These are phyloP conservation scores for Aspergillus leporis DNA, from an alignment of 495 filamentous ascomycete species.

Conservation along the genomic window DNA sequence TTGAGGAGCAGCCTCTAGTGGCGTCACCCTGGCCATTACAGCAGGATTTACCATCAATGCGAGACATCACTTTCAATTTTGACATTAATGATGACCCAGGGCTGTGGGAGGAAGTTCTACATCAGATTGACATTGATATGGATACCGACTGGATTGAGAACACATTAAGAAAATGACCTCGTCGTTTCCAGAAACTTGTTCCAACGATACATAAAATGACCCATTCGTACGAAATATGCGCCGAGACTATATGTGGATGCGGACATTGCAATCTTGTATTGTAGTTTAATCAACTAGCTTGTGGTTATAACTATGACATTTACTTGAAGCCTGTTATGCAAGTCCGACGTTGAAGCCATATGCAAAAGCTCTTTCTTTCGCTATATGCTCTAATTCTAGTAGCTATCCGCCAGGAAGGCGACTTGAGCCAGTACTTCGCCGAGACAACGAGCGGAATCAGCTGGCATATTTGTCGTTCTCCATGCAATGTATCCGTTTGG, in stretches of 20 bases:
- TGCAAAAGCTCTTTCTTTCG: not conserved
- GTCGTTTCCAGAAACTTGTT: not conserved
- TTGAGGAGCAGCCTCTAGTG: not conserved
- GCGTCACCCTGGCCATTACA: constrained; percentile 23
- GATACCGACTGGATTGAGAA: constrained; percentile 44
- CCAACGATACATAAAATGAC: too few relatives aligned
- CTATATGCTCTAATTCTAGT: not conserved
- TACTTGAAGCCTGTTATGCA: not conserved
- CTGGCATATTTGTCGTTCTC: constrained; percentile 16
- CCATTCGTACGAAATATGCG: too few relatives aligned
- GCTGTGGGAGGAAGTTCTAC: constrained; percentile 39
- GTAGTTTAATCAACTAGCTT: too few relatives aligned
- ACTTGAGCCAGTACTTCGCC: constrained; percentile 1
- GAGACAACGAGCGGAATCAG: constrained; percentile 5
- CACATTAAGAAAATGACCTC: constrained; percentile 22
- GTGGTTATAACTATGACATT: too few relatives aligned
- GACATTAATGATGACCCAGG: constrained; percentile 39
- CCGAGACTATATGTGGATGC: too few relatives aligned
- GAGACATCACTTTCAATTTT: constrained; percentile 38
- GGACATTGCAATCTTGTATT: too few relatives aligned
- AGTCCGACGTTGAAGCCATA: not conserved
- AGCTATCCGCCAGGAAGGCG: not conserved
- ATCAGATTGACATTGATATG: constrained; percentile 44
- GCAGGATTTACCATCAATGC: constrained; percentile 28
- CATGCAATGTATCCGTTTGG: constrained; percentile 36